Base-by-base conservation (phyloP, 768 basidiomycete species). In the Cystoderma amianthinum region DNA sequence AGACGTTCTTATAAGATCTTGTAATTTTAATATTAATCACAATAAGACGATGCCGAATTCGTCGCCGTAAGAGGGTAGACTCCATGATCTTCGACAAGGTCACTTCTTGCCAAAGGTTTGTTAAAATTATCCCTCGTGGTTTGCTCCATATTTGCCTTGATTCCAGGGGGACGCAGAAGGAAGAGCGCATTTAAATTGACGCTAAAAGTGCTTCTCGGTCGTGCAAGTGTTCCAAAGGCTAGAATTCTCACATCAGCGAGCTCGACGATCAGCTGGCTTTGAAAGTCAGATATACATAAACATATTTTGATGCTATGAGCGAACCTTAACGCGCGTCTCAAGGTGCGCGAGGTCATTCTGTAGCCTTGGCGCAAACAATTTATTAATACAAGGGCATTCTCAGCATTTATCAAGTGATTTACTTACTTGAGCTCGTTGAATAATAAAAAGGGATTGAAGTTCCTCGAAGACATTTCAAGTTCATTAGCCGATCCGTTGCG, bases 391-490 rank as follows among this genome's bases (percentile, higher is more conserved):
- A 15, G 10, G 9, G 28, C 28, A 30, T 15, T 30, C 28, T 30
- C 28, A 30, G n/a, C n/a, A n/a, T n/a, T n/a, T n/a, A n/a, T 30
- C 15, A 15, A 15, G 9, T 9, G 28, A 36, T 6, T 19, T 7
- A 15, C 71, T 45, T 47, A 87, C 87, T 88, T 90, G 62, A 86
- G 72, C 54, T 86, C 76, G 48, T 87, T 70, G 55, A 87, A 83
- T n/a, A 87, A 64, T 0, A 63, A 55, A 10, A 80, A 52, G 6
- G 86, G 84, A 49, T 78, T 78, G 57, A 79, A 91, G 43, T 58
- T 71, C 46, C 88, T 72, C 7, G 87, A 85, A 1, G 81, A 68
- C 4, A 65, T 68, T 47, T 86, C 78, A 12, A 83, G 68, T 51
- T 82, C 74, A 52, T 87, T 89, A 2, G 80, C 82, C 21, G 81